Conservation (phyloP, 2,329 filamentous ascomycete genomes). For the Penicillium nordicum region DNA sequence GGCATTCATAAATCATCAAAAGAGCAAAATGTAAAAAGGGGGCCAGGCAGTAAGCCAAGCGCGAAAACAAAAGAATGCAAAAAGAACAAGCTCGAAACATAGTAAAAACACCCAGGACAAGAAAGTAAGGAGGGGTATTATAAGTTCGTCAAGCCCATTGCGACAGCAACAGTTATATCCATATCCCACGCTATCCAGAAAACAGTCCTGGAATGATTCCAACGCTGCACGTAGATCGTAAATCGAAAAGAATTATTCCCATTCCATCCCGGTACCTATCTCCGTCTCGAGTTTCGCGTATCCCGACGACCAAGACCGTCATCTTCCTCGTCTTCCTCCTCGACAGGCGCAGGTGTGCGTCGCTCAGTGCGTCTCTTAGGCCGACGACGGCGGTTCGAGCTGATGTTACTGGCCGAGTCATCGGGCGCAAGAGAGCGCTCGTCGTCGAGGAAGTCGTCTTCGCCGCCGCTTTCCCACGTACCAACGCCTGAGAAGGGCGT, state of each 20-base stretch:
- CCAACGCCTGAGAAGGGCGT: slow-evolving; percentile 37
- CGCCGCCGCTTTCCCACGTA: slow-evolving; percentile 41
- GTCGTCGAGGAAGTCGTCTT: slow-evolving; percentile 47
- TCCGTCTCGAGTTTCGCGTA: slow-evolving; percentile 25
- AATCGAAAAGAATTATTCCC: not conserved
- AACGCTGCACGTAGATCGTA: not conserved
- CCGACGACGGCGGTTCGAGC: slow-evolving; percentile 43
- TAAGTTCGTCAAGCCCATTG: slow-evolving; percentile 5
- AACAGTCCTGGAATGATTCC: not conserved
- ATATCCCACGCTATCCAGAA: slow-evolving; percentile 4
- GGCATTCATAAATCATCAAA: slow-evolving; percentile 11
- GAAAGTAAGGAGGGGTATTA: slow-evolving; percentile 3
- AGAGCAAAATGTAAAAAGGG: not conserved
- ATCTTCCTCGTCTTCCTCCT: slow-evolving; percentile 47
- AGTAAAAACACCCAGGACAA: not conserved
- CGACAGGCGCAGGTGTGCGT: slow-evolving; percentile 47
- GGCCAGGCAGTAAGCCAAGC: not conserved
- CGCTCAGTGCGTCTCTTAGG: slow-evolving; percentile 48
- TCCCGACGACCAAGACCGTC: slow-evolving; percentile 26
- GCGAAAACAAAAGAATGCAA: not conserved
- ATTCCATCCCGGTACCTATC: slow-evolving; percentile 4
- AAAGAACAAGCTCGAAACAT: not conserved
- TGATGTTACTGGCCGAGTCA: slow-evolving; percentile 50
- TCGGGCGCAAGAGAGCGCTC: slow-evolving; percentile 46
- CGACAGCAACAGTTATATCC: slow-evolving; percentile 7